These are phyloP conservation scores for Monilinia vaccinii-corymbosi DNA, from an alignment of 2,329 filamentous ascomycete species.

Conservation along the genomic window DNA sequence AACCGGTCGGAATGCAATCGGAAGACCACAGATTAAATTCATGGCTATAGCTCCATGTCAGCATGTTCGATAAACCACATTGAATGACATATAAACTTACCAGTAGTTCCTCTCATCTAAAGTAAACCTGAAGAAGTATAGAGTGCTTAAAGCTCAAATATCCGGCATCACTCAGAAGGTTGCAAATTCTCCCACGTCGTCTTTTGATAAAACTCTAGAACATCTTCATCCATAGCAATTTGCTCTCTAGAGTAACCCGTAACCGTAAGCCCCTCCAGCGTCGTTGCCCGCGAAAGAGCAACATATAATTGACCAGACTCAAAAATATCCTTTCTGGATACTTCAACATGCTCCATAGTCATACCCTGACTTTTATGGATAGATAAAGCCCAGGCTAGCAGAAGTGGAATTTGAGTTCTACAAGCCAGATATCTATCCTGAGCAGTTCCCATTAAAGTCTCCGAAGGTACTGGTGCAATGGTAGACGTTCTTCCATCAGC, in stretches of 20 bases:
- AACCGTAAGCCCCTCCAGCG: constrained; percentile 21
- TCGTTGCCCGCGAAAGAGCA: constrained; percentile 21
- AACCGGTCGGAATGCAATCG: too few relatives aligned
- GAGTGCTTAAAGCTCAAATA: neutral
- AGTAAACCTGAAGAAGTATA: neutral
- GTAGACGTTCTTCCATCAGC: constrained; percentile 10
- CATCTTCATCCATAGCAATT: constrained; percentile 17
- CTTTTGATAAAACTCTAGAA: constrained; percentile 22
- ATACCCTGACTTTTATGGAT: constrained; percentile 97
- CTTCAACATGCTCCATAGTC: constrained; percentile 39
- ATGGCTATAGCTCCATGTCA: neutral
- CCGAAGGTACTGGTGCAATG: constrained; percentile 12
- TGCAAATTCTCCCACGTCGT: constrained; percentile 21
- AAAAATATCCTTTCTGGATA: constrained; percentile 22
- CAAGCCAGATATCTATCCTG: constrained; percentile 16
- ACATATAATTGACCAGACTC: constrained; percentile 25
- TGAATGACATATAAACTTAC: neutral
- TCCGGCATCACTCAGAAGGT: neutral
- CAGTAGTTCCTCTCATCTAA: neutral
- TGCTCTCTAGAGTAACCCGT: constrained; percentile 17
- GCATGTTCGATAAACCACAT: neutral
- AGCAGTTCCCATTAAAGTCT: constrained; percentile 9
- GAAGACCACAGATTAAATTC: neutral
- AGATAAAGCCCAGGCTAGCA: constrained; percentile 88
- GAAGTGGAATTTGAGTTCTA: constrained; percentile 55